phyloP scores from a whole-genome alignment of 2,329 filamentous ascomycete genomes.

The Clathrospora elynae region DNA sequence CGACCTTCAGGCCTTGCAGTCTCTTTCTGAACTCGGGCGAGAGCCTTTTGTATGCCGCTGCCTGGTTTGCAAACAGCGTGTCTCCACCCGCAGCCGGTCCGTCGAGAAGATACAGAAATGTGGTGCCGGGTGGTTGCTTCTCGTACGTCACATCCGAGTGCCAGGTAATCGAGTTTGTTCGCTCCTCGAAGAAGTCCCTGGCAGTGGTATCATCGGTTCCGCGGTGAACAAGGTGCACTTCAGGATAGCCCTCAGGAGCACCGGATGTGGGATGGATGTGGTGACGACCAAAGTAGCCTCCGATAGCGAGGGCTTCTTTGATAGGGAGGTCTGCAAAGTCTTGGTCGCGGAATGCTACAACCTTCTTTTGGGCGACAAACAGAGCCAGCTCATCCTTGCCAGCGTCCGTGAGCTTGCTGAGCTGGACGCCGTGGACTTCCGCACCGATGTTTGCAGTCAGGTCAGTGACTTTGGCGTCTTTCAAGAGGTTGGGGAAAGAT shows the following conservation, averaged over 20 bases:
- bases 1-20: constrained; percentile 77
- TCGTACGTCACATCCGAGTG: constrained; percentile 90
- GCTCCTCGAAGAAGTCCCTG: constrained; percentile 66
- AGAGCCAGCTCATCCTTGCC: constrained; percentile 79
- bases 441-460: constrained; percentile 76
- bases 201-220: constrained; percentile 67
- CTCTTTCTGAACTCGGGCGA: constrained; percentile 79
- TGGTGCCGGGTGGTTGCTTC: constrained; percentile 84
- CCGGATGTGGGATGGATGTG: constrained; percentile 83
- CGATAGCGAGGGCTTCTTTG: constrained; percentile 69
- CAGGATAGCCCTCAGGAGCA: constrained; percentile 72
- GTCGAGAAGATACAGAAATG: constrained; percentile 87
- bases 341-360: constrained; percentile 75
- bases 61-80: constrained; percentile 80
- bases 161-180: constrained; percentile 84
- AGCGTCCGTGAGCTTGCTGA: constrained; percentile 68
- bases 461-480: constrained; percentile 59
- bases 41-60: constrained; percentile 78
- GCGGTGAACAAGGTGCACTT: constrained; percentile 79
- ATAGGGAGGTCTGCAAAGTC: constrained; percentile 71
- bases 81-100: constrained; percentile 80
- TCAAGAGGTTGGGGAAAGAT: constrained; percentile 69
- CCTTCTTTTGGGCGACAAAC: constrained; percentile 76
- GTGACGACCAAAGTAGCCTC: constrained; percentile 77
- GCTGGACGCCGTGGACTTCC: constrained; percentile 72